Evolutionary conservation across 2,329 filamentous ascomycete genomes (phyloP), one percentile per base, ranked within the genome.

Genomic region (Fusarium chuoi): DNA sequence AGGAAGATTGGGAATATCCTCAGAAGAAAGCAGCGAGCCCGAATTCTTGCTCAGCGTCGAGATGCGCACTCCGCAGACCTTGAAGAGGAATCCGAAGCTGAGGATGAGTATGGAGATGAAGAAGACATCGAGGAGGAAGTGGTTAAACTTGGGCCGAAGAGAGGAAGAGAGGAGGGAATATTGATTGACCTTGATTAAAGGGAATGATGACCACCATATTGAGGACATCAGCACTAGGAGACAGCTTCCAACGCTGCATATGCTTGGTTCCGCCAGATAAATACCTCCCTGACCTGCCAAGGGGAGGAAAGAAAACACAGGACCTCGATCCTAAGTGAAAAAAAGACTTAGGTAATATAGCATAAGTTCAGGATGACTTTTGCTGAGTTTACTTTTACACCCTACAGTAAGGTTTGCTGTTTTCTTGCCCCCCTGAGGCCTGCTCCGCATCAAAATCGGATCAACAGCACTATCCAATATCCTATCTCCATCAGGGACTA

Each of bases 171-270:
- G 26, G 74, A 73, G 24, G 71, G 46, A 11, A 41, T 62, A 20
- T 45, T 76, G 54, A 76, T 76, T 26, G 72, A 51, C 15, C 65
- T 39, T 62, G 63, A 67, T 42, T 55, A 17, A 41, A 9, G 8
- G n/a, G 36, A 28, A 49, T 30, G 42, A 46, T 35, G 18, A 35
- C 22, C n/a, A 20, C 45, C 18, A n/a, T 38, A 24, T 44, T 6
- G 38, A 28, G 18, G 26, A 17, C 8, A 24, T 18, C 38, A 62
- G 45, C 24, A 65, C 26, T 62, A 62, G 30, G 38, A 20, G 26
- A 38, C 28, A 52, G 35, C 36, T n/a, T 30, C 30, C 30, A 30
- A 11, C 30, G 20, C 36, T 39, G 20, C 51, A 35, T 12, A 41
- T 55, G n/a, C 15, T 41, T 18, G 51, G 35, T 30, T 28, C 24